A percentile compares a stretch with the other conserved stretches of the same genome.
Evolutionary conservation across 2,329 filamentous ascomycete genomes (phyloP).

Genomic region (Akanthomyces lecanii): DNA sequence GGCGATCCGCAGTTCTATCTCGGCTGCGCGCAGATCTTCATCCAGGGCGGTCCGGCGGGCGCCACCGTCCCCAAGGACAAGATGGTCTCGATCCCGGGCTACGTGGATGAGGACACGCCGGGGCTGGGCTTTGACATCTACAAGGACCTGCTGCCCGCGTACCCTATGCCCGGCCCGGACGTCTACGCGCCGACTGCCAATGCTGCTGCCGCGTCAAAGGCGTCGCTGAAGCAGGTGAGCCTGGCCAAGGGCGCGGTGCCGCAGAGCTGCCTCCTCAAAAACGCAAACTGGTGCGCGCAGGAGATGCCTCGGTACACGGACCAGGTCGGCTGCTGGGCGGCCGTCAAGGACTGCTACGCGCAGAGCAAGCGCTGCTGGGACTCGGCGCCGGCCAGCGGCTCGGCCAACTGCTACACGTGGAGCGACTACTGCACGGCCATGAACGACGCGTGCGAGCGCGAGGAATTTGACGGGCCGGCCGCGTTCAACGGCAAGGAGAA

Average conservation of each 20-base stretch:
- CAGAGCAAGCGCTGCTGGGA: conserved; percentile 59
- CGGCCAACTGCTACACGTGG: conserved; percentile 57
- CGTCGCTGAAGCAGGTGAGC: conserved; percentile 18
- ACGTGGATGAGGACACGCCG: conserved; percentile 51
- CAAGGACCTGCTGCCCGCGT: conserved; percentile 38
- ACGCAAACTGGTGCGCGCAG: conserved; percentile 68
- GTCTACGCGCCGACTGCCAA: conserved; percentile 38
- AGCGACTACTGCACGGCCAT: conserved; percentile 55
- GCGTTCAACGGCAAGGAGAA: conserved; percentile 34
- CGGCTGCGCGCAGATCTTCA: conserved; percentile 67
- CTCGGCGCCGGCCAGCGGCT: conserved; percentile 54
- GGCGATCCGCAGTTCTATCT: conserved; percentile 68
- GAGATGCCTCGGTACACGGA: conserved; percentile 54
- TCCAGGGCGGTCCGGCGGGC: conserved; percentile 45
- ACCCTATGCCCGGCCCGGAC: conserved; percentile 52
- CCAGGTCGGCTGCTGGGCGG: conserved; percentile 57
- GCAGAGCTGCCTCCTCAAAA: conserved; percentile 54
- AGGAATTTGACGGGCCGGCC: conserved; percentile 46
- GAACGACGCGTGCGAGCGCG: conserved; percentile 38
- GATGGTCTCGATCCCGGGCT: conserved; percentile 62
- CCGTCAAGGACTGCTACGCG: conserved; percentile 51
- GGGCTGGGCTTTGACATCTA: conserved; percentile 65
- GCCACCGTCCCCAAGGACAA: conserved; percentile 43
- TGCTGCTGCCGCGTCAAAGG: not conserved
- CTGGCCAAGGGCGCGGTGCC: conserved; percentile 49